Evolutionary conservation across 2,329 filamentous ascomycete species (phyloP), one percentile per base, ranked within the genome.

Genomic region (Scorias spongiosa): DNA sequence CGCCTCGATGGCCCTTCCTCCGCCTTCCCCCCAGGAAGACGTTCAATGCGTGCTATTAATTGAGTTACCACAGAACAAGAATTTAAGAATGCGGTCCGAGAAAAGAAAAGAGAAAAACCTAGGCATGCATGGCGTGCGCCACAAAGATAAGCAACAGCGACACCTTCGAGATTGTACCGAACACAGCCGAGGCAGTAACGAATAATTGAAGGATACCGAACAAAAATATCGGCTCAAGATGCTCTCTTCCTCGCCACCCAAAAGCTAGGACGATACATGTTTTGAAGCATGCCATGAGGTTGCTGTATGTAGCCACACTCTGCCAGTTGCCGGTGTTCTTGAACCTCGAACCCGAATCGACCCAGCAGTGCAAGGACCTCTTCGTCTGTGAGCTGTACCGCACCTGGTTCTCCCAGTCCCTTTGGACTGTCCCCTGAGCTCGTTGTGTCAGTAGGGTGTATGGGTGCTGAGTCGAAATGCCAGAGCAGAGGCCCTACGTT

Each of bases 401-500:
- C 87, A 0, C 91, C 91, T 0, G 86, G 85, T 54, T 93, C 87
- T 0, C 79, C 87, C 49, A 95, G 93, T 1, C 86, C 86, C 9
- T 36, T 36, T 12, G 32, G 32, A 36, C 32, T 36, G 18, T 40
- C 38, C 11, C 17, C 17, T 1, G 57, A 53, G 28, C 53, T 49
- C 5, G 49, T 42, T 18, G 48, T 43, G 10, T 12, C 37, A 32
- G 38, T 20, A 14, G 32, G 32, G 32, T 4, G 72, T 1, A 55
- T 75, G 1, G 75, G 71, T 37, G 80, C 74, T 51, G 86, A 81
- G 59, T 93, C 86, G 60, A 93, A 96, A 62, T 98, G 93, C 91
- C 91, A 98, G 36, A 96, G 68, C 44, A 98, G 65, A 1, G 91
- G 91, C 0, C 91, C 91, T 18, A 93, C 68, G 57, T 98, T 98